These are phyloP conservation scores for Uronychia setigera DNA, from an alignment of 73 alveolate genomes.

Conservation along the genomic window DNA sequence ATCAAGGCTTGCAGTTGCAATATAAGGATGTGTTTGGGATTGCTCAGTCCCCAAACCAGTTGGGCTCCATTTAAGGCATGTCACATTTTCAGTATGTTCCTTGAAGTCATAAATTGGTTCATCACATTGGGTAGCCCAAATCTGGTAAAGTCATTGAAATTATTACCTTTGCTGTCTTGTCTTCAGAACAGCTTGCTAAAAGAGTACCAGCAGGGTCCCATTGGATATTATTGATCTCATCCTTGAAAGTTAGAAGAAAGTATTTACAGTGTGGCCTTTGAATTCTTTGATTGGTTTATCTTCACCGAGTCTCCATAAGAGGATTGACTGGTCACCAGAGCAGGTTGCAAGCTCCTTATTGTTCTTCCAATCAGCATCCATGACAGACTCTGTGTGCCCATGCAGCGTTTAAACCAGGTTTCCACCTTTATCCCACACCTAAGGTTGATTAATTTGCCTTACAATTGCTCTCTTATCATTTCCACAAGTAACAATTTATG, in stretches of 20 bases:
- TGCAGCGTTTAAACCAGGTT: background rate
- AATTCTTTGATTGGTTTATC: conserved; percentile 34
- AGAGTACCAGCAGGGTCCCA: conserved; percentile 67
- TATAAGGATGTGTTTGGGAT: conserved; percentile 2
- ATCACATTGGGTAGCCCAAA: conserved; percentile 12
- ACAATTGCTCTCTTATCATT: conserved; percentile 29
- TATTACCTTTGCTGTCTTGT: conserved; percentile 4
- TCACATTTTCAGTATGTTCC: conserved; percentile 4
- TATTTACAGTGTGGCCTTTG: conserved; percentile 28
- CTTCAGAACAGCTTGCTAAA: conserved; percentile 50
- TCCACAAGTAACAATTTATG: conserved; percentile 42
- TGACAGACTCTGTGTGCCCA: conserved; percentile 28
- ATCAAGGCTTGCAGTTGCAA: conserved; percentile 73
- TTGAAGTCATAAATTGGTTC: conserved; percentile 7
- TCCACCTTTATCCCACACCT: conserved; percentile 34
- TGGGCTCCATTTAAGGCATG: conserved; percentile 13
- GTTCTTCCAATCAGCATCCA: conserved; percentile 58
- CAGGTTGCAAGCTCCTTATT: conserved; percentile 50
- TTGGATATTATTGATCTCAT: conserved; percentile 20
- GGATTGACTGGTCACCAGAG: conserved; percentile 13
- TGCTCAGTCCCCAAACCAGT: conserved; percentile 21
- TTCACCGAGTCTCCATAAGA: conserved; percentile 34
- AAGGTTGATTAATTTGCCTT: background rate
- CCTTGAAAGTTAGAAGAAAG: background rate
- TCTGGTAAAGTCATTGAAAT: background rate